Evolutionary conservation across 2,329 filamentous ascomycete species (phyloP).

Genomic region (Cladophialophora bantiana): DNA sequence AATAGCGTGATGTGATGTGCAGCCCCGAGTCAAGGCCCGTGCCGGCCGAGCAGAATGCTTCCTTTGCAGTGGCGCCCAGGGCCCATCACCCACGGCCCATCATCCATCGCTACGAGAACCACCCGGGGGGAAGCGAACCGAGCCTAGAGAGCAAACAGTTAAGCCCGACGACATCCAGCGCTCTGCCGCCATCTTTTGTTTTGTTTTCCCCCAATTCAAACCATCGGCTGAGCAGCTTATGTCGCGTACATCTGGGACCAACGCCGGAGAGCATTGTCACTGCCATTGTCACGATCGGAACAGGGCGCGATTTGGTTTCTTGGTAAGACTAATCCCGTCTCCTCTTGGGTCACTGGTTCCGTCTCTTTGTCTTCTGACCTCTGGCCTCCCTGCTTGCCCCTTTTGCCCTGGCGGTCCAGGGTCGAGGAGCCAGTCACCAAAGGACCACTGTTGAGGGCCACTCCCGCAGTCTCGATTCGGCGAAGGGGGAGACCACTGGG

Average conservation of each 20-base stretch:
- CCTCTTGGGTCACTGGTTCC: slow-evolving; percentile 12
- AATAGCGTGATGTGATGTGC: slow-evolving; percentile 4
- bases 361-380: slow-evolving; percentile 20
- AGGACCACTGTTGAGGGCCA: neutral
- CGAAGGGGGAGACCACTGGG: neutral
- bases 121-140: slow-evolving; percentile 10
- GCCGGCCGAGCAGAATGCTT: slow-evolving; percentile 4
- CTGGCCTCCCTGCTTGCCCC: neutral
- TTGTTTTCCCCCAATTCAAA: neutral
- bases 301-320: neutral
- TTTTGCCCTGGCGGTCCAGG: neutral
- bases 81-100: no score
- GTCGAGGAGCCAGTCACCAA: neutral
- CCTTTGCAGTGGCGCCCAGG: neutral
- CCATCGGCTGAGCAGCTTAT: slow-evolving; percentile 9
- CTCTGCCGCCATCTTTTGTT: slow-evolving; percentile 1
- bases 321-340: neutral
- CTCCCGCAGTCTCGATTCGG: slow-evolving; percentile 2
- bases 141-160: slow-evolving; percentile 17
- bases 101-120: neutral
- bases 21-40: slow-evolving; percentile 5
- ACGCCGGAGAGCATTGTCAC: neutral
- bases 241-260: slow-evolving; percentile 9
- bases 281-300: neutral
- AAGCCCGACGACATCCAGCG: neutral